phyloP scores from a whole-genome alignment of 345 rosid genomes.

The Populus davidiana region DNA sequence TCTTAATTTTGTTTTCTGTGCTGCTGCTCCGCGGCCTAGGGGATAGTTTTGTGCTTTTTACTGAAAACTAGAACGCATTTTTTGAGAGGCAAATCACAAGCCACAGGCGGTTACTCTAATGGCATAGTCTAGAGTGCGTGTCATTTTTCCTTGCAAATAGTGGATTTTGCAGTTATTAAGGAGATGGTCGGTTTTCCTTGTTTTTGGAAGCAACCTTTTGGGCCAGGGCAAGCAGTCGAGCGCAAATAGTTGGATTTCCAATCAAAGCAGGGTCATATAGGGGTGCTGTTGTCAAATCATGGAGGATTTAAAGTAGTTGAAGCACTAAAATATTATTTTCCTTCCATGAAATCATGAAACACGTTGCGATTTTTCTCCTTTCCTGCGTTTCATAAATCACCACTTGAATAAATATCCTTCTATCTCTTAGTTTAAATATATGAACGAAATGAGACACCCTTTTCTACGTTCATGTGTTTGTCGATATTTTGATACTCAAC shows the following conservation, averaged over 20 bases:
- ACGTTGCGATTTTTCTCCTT: neutral
- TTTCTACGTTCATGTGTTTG: no score
- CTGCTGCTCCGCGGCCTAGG: neutral
- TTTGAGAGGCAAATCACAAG: slow-evolving; percentile 20
- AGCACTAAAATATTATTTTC: slow-evolving; percentile 1
- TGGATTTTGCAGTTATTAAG: slow-evolving; percentile 44
- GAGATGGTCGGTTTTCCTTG: slow-evolving; percentile 46
- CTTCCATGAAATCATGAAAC: slow-evolving; percentile 6
- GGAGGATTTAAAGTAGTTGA: neutral
- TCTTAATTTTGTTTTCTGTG: neutral
- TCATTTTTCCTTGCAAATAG: slow-evolving; percentile 20
- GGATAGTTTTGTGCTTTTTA: slow-evolving; percentile 22
- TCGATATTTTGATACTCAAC: neutral
- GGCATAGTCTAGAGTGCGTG: slow-evolving; percentile 6
- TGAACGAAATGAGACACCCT: neutral
- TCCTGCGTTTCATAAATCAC: neutral
- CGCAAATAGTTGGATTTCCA: neutral
- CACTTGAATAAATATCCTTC: neutral
- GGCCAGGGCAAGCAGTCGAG: neutral
- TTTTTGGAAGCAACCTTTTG: slow-evolving; percentile 5
- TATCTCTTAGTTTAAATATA: neutral
- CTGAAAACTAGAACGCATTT: slow-evolving; percentile 47
- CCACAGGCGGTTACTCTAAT: slow-evolving; percentile 37
- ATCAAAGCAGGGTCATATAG: neutral
- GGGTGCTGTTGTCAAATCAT: neutral